Percentiles rank a stretch among this genome's conserved stretches.
These are phyloP conservation scores for Daldinia decipiens DNA, from an alignment of 495 filamentous ascomycete species.

Conservation along the genomic window DNA sequence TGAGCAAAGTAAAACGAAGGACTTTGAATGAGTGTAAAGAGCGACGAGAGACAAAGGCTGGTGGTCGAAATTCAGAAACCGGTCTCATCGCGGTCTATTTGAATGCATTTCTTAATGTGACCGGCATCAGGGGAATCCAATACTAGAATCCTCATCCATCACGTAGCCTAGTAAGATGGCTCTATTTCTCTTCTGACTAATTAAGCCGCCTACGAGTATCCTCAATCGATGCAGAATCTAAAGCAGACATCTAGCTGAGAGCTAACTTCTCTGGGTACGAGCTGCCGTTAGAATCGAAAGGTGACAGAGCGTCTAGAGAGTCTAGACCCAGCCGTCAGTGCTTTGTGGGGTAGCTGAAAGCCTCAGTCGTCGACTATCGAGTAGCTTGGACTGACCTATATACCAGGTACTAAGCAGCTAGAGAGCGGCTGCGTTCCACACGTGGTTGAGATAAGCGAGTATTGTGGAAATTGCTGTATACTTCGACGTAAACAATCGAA, in stretches of 20 bases:
- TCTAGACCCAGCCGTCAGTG: slow-evolving; percentile 20
- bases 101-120: slow-evolving; percentile 7
- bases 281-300: slow-evolving; percentile 7
- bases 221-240: background rate
- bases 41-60: slow-evolving; percentile 13
- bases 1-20: slow-evolving; percentile 20
- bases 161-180: background rate
- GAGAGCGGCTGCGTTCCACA: slow-evolving; percentile 3
- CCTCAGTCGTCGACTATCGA: slow-evolving; percentile 12
- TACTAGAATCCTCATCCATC: slow-evolving; percentile 2
- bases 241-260: slow-evolving; percentile 9
- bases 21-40: slow-evolving; percentile 23
- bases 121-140: slow-evolving; percentile 5
- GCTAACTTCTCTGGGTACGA: slow-evolving; percentile 21
- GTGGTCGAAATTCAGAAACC: background rate
- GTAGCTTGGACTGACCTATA: slow-evolving; percentile 5
- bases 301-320: slow-evolving; percentile 2
- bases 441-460: slow-evolving; percentile 15
- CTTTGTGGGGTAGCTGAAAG: slow-evolving; percentile 27
- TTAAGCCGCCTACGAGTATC: background rate
- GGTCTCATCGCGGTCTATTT: slow-evolving; percentile 13
- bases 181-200: background rate
- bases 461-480: slow-evolving; percentile 10
- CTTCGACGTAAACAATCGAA: slow-evolving; percentile 10
- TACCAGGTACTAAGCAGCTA: slow-evolving; percentile 17